Base-by-base conservation (phyloP, 192 early-diverging fungal species). In the Backusella tuberculispora region DNA sequence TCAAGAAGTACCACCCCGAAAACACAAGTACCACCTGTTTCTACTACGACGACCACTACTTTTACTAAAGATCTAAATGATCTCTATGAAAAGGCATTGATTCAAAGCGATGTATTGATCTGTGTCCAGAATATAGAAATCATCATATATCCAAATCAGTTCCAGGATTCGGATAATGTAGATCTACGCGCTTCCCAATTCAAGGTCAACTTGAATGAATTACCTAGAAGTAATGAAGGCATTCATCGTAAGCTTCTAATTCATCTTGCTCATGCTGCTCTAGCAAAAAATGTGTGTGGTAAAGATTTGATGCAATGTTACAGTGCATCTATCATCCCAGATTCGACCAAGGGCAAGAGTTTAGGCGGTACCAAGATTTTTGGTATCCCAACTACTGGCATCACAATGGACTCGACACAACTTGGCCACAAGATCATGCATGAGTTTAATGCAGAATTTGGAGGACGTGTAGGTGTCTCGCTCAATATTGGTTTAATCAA, bases 401-500 rank as follows among this genome's bases (percentile, higher is more conserved):
- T 85, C 38, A 78, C 65, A 0, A 86, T 86, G 85, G 40, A 73
- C 2, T 82, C 85, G 5, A 63, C 56, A 29, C 79, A 81, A 19
- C 10, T 70, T 1, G 46, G 53, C 19, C 66, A 72, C 15, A 29
- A 64, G 17, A 47, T 76, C 10, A 56, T 80, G n/a, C 80, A 86
- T 66, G 67, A 66, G 24, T 86, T 86, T 70, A 13, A 53, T 7
- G 74, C 74, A 10, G 70, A 76, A 24, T 86, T 86, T 63, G 77
- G 75, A 4, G 85, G 82, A 42, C 73, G 81, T 34, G 77, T 86
- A 24, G 72, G 83, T 47, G 76, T 86, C 8, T 81, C 85, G 3
- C 75, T 86, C 4, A 86, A 86, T 74, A 71, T 86, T 71, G 80
- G 81, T 9, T 75, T 81, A 37, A 83, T 83, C 43, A 78, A 74